phyloP scores from a whole-genome alignment of 257 asterid genomes.

The Coffea eugenioides region DNA sequence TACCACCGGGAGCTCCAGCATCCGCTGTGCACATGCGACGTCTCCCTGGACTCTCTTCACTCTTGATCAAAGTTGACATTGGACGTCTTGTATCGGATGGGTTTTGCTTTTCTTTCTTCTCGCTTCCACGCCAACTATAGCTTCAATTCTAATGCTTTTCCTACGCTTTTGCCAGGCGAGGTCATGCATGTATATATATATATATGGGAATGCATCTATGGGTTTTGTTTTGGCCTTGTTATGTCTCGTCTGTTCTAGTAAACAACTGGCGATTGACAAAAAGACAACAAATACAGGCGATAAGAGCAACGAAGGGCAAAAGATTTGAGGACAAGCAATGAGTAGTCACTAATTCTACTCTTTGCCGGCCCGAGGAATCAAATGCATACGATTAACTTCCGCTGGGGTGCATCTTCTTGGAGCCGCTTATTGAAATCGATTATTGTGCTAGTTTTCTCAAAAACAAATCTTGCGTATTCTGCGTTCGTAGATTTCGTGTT shows the following conservation, averaged over 20 bases:
- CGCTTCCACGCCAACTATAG: background rate
- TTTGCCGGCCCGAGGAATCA: constrained; percentile 9
- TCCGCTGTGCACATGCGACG: constrained; percentile 20
- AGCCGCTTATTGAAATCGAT: background rate
- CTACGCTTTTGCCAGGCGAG: no score
- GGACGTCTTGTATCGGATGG: background rate
- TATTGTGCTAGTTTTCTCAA: no score
- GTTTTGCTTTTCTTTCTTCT: background rate
- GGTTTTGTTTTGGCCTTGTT: constrained; percentile 25
- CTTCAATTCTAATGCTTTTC: constrained; percentile 1
- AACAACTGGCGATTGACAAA: constrained; percentile 15
- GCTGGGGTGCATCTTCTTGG: background rate
- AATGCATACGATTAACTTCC: background rate
- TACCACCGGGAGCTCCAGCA: constrained; percentile 22
- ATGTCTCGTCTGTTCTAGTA: constrained; percentile 31
- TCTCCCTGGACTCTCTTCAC: constrained; percentile 35
- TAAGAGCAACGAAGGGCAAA: constrained; percentile 31
- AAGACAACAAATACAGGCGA: constrained; percentile 18
- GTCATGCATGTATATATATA: no score
- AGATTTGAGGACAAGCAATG: constrained; percentile 11
- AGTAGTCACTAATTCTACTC: background rate
- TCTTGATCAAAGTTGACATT: constrained; percentile 36
- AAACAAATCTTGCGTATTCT: no score
- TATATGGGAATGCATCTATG: background rate
- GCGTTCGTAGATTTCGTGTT: background rate